Evolutionary conservation across 2,329 filamentous ascomycete species (phyloP).

Genomic region (Colletotrichum tropicale): DNA sequence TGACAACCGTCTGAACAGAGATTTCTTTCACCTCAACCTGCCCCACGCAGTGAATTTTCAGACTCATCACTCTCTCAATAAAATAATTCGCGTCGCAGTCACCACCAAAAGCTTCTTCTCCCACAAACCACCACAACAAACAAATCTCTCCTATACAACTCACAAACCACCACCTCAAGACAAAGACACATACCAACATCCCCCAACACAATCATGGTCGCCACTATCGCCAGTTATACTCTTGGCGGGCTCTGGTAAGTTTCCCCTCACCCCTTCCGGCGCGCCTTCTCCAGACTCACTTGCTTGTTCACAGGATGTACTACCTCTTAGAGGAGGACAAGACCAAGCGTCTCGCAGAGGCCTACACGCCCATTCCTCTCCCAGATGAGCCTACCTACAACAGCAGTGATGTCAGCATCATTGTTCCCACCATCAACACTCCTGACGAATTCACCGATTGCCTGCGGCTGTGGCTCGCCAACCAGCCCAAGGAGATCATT

Average conservation of each 20-base stretch:
- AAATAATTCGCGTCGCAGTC: background rate
- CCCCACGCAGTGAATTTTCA: background rate
- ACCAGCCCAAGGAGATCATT: constrained; percentile 28
- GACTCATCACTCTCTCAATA: background rate
- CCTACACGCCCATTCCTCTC: background rate
- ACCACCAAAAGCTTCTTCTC: background rate
- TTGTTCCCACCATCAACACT: constrained; percentile 30
- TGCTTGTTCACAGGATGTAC: background rate
- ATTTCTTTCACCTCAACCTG: background rate
- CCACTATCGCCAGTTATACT: background rate
- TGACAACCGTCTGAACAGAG: background rate
- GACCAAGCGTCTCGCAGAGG: background rate
- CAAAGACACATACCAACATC: background rate
- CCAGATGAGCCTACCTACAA: background rate
- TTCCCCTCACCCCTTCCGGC: no score
- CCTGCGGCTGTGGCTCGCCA: constrained; percentile 26
- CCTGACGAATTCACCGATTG: constrained; percentile 22
- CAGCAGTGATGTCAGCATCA: constrained; percentile 26
- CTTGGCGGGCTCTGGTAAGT: constrained; percentile 2
- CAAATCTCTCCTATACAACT: background rate
- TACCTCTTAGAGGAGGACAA: constrained; percentile 2
- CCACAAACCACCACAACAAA: background rate
- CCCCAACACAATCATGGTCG: background rate
- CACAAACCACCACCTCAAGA: background rate
- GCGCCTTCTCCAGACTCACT: background rate